Evolutionary conservation across 2,329 filamentous ascomycete genomes (phyloP).

Genomic region (Cercospora nicotianae): DNA sequence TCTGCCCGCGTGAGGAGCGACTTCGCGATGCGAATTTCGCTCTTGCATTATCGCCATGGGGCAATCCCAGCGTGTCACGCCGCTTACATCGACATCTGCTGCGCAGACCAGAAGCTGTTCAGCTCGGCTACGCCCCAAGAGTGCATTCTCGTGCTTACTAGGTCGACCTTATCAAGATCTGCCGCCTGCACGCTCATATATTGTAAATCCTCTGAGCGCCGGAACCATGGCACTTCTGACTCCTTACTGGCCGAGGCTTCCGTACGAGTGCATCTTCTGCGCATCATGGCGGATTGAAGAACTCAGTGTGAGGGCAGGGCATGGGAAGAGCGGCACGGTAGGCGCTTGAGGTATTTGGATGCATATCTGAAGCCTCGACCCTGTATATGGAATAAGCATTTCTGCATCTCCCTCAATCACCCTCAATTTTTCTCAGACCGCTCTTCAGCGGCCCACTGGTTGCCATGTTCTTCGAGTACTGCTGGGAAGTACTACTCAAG

Average conservation of each 20-base stretch:
- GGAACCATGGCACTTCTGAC: background rate
- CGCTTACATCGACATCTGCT: background rate
- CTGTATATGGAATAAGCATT: background rate
- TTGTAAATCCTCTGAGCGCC: background rate
- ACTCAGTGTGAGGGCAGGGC: background rate
- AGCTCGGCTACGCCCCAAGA: background rate
- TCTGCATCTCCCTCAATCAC: background rate
- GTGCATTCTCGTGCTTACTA: background rate
- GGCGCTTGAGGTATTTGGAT: background rate
- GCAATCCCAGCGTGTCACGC: background rate
- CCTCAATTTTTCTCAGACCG: background rate
- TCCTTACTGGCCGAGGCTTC: background rate
- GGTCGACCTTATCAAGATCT: background rate
- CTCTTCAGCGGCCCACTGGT: background rate
- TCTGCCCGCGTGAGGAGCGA: background rate
- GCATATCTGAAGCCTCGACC: background rate
- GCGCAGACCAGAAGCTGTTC: background rate
- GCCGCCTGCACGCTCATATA: background rate
- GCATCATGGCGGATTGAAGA: background rate
- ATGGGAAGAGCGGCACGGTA: background rate
- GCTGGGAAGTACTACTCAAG: constrained; percentile 22
- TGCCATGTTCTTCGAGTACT: constrained; percentile 25
- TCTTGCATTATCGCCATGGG: background rate
- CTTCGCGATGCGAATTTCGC: background rate
- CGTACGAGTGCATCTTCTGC: background rate